A percentile compares a stretch with the other conserved stretches of the same genome.
Conservation (phyloP, 75 land plant genomes). For the Cryptomeria japonica region DNA sequence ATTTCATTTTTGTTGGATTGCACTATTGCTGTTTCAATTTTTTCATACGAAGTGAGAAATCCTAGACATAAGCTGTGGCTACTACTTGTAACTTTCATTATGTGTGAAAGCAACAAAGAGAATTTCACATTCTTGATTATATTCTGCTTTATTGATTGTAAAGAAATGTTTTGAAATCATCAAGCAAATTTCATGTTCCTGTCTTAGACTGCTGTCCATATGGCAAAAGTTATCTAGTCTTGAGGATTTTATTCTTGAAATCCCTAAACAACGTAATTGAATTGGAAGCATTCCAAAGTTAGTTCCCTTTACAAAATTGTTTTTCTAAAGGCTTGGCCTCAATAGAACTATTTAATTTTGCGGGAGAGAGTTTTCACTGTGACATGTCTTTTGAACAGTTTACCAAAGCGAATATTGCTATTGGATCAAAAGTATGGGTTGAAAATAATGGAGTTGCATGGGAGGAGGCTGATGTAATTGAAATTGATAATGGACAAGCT, state of each 20-base stretch:
- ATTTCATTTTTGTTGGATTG: background rate
- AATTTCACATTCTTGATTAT: background rate
- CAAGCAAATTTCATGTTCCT: background rate
- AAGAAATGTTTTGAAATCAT: background rate
- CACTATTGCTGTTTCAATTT: background rate
- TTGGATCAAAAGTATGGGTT: constrained; percentile 57
- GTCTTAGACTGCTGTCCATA: background rate
- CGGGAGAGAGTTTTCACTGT: background rate
- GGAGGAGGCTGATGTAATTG: constrained; percentile 50
- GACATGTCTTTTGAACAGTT: constrained; percentile 27
- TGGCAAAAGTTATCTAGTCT: background rate
- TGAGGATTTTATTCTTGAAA: background rate
- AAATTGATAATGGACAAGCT: constrained; percentile 27
- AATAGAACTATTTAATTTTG: background rate
- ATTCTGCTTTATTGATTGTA: background rate
- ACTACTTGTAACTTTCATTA: background rate
- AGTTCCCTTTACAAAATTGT: background rate
- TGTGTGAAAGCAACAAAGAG: background rate
- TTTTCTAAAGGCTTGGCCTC: background rate
- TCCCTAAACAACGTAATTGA: background rate
- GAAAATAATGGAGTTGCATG: constrained; percentile 45
- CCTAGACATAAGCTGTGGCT: background rate
- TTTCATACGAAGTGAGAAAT: background rate
- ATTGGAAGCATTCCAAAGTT: background rate
- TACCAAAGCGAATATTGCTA: constrained; percentile 34